phyloP scores from a whole-genome alignment of 2,329 filamentous ascomycete species.

The Sporothrix curviconia region DNA sequence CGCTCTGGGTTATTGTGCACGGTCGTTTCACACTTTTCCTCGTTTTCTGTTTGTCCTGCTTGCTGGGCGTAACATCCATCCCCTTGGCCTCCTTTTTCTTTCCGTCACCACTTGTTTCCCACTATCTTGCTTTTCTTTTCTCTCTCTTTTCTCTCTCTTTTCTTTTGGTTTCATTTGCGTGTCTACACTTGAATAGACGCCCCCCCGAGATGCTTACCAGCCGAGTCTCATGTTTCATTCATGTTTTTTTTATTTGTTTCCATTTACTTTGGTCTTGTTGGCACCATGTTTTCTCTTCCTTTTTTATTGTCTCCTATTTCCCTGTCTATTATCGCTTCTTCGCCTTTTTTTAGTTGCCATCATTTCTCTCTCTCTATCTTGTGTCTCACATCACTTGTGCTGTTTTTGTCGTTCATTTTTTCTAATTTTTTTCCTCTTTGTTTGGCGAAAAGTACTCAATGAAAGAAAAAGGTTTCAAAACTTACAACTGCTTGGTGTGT shows the following conservation, averaged over 20 bases:
- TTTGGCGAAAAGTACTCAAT: slow-evolving; percentile 7
- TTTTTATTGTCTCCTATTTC: neutral
- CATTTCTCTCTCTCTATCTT: neutral
- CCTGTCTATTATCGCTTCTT: neutral
- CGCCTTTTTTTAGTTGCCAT: neutral
- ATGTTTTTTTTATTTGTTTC: neutral
- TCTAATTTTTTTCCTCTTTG: neutral
- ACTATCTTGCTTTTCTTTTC: neutral
- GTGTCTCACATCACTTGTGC: neutral
- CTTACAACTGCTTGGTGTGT: neutral
- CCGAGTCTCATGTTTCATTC: slow-evolving; percentile 6
- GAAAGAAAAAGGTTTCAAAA: slow-evolving; percentile 3
- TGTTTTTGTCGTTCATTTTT: neutral
- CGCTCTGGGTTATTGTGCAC: too few relatives aligned
- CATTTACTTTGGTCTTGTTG: slow-evolving; percentile 1
- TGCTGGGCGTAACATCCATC: too few relatives aligned
- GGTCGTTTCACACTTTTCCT: too few relatives aligned
- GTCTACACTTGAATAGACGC: slow-evolving; percentile 4
- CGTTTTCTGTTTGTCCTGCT: too few relatives aligned
- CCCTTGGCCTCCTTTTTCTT: too few relatives aligned
- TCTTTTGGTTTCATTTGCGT: neutral
- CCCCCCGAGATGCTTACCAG: slow-evolving; percentile 2
- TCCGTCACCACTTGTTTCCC: too few relatives aligned
- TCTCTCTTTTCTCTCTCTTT: neutral
- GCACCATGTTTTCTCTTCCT: slow-evolving; percentile 2